Conservation (phyloP, 164 flowering plant species). For the Vitis cinerea region DNA sequence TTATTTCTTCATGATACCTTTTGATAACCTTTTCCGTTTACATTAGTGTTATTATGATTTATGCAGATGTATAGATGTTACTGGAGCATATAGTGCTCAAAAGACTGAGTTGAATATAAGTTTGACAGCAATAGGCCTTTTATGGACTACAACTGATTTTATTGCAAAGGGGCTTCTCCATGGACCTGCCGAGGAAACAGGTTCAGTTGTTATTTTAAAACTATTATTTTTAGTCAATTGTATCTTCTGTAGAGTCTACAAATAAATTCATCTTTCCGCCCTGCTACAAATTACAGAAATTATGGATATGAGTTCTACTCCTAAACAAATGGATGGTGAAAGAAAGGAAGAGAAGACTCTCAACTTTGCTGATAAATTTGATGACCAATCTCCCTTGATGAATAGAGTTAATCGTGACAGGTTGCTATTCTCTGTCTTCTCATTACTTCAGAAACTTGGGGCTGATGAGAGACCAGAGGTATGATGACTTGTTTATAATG, state of each 20-base stretch:
- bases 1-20: not conserved
- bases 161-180: conserved; percentile 63
- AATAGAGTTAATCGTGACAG: conserved; percentile 49
- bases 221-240: not conserved
- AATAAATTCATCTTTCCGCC: not conserved
- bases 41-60: not conserved
- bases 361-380: conserved; percentile 14
- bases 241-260: not conserved
- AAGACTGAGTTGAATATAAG: conserved; percentile 95
- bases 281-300: conserved; percentile 23
- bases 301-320: conserved; percentile 21
- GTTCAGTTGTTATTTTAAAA: conserved; percentile 22
- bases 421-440: conserved; percentile 76
- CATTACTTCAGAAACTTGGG: conserved; percentile 85
- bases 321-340: conserved; percentile 31
- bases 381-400: conserved; percentile 26
- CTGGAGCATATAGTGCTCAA: conserved; percentile 93
- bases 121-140: conserved; percentile 91
- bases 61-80: conserved; percentile 90
- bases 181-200: conserved; percentile 41
- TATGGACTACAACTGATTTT: conserved; percentile 96
- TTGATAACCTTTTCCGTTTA: too few species aligned
- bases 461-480: conserved; percentile 99
- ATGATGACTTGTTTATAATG: conserved; percentile 11
- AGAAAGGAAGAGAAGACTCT: conserved; percentile 24